Conservation (phyloP, 1,284 basidiomycete genomes). For the Flammula alnicola region DNA sequence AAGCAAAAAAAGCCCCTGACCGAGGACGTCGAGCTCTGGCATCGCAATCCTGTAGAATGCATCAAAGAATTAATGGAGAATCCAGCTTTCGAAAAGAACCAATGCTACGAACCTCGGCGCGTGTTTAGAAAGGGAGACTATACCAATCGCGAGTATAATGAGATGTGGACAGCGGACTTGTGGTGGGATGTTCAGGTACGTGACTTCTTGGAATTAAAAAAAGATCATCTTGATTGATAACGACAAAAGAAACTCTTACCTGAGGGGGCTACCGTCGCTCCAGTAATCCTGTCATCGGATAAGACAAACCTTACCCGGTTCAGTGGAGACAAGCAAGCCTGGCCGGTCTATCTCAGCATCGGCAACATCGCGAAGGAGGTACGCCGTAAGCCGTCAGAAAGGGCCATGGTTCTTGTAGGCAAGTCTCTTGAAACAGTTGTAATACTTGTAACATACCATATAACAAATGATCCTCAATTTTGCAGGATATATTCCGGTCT, state of each 20-base stretch:
- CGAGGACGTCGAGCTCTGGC: conserved; percentile 14
- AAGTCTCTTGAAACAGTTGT: too few species aligned
- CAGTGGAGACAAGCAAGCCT: too few species aligned
- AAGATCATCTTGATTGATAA: conserved; percentile 33
- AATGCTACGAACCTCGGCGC: conserved; percentile 19
- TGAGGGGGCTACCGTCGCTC: conserved; percentile 34
- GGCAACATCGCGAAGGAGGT: too few species aligned
- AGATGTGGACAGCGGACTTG: conserved; percentile 50
- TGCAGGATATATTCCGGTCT: too few species aligned
- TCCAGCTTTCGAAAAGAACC: conserved; percentile 1
- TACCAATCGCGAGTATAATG: conserved; percentile 30
- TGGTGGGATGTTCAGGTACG: conserved; percentile 31
- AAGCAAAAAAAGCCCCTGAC: neutral
- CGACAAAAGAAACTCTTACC: conserved; percentile 28
- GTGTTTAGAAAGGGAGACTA: conserved; percentile 32
- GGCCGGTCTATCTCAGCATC: too few species aligned
- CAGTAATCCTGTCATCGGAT: conserved; percentile 42
- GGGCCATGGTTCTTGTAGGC: too few species aligned
- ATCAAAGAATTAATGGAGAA: conserved; percentile 8
- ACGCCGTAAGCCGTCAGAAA: too few species aligned
- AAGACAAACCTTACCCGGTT: too few species aligned
- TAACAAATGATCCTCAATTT: too few species aligned
- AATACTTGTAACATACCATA: too few species aligned
- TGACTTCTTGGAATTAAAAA: conserved; percentile 10
- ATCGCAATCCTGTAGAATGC: conserved; percentile 10